Evolutionary conservation across 2,329 filamentous ascomycete species (phyloP).

Genomic region (Cytospora leucostoma): DNA sequence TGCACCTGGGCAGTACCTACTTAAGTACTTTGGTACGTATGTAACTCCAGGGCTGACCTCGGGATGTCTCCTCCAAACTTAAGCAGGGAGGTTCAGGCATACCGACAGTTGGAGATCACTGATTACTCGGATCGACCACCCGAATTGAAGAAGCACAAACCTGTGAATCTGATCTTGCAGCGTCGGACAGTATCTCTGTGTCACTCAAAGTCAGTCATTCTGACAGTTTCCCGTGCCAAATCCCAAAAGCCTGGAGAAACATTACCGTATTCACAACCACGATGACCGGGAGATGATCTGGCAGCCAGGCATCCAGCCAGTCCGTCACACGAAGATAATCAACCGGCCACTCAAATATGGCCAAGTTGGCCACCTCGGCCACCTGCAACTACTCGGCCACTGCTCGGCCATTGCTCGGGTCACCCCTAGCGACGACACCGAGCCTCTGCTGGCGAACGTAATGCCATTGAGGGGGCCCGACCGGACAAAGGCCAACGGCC

Average conservation of each 20-base stretch:
- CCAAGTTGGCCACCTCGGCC: background rate
- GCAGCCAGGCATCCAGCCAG: background rate
- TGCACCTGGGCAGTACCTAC: no score
- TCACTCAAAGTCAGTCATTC: background rate
- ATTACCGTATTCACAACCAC: background rate
- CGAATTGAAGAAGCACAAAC: slow-evolving; percentile 1
- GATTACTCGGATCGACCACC: background rate
- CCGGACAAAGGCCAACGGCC: background rate
- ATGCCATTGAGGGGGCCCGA: background rate
- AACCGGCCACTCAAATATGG: background rate
- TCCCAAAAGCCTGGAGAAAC: background rate
- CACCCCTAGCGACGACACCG: background rate
- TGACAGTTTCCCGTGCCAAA: background rate
- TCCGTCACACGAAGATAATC: background rate
- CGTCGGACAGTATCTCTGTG: background rate
- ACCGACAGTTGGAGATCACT: background rate
- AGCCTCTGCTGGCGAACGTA: background rate
- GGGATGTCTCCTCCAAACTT: no score
- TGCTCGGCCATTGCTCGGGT: background rate
- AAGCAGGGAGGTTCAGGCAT: no score
- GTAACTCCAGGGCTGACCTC: no score
- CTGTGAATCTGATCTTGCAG: slow-evolving; percentile 8
- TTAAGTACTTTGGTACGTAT: no score
- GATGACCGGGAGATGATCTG: background rate
- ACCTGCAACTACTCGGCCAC: background rate